phyloP scores from a whole-genome alignment of 148 eudicot genomes.

The Persicaria tinctoria region DNA sequence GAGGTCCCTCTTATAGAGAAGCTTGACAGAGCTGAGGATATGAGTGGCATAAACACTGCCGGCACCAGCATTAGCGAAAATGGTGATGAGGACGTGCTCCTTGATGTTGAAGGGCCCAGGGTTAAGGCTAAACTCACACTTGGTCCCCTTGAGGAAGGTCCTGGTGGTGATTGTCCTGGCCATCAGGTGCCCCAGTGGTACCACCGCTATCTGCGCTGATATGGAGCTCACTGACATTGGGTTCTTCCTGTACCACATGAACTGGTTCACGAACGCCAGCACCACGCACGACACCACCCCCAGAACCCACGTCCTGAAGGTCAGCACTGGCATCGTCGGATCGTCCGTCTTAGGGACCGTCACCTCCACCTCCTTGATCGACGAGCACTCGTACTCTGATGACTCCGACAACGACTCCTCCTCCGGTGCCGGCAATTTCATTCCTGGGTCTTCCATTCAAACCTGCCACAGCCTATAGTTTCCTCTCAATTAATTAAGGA shows the following conservation, averaged over 20 bases:
- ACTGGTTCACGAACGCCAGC: constrained; percentile 62
- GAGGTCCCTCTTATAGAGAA: constrained; percentile 51
- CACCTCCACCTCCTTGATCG: constrained; percentile 55
- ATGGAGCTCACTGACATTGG: constrained; percentile 56
- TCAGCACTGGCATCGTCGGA: constrained; percentile 52
- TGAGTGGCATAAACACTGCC: constrained; percentile 79
- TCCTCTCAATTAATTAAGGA: too few species aligned
- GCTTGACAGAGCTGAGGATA: constrained; percentile 56
- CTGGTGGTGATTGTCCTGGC: constrained; percentile 44
- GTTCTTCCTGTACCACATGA: constrained; percentile 71
- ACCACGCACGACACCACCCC: constrained; percentile 43
- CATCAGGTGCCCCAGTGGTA: constrained; percentile 77
- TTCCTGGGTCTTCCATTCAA: too few species aligned
- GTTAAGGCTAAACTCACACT: constrained; percentile 54
- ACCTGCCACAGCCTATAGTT: too few species aligned
- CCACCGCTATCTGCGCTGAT: constrained; percentile 70
- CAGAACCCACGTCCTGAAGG: constrained; percentile 81
- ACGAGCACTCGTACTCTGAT: constrained; percentile 6
- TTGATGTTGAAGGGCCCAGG: constrained; percentile 82
- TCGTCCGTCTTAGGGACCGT: constrained; percentile 80
- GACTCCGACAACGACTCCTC: too few species aligned
- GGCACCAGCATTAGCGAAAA: constrained; percentile 78
- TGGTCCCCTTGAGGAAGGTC: constrained; percentile 52
- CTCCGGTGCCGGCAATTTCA: too few species aligned
- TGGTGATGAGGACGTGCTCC: constrained; percentile 86